Conservation (phyloP, 352 stramenopile genomes). For the Phytophthora lateralis region DNA sequence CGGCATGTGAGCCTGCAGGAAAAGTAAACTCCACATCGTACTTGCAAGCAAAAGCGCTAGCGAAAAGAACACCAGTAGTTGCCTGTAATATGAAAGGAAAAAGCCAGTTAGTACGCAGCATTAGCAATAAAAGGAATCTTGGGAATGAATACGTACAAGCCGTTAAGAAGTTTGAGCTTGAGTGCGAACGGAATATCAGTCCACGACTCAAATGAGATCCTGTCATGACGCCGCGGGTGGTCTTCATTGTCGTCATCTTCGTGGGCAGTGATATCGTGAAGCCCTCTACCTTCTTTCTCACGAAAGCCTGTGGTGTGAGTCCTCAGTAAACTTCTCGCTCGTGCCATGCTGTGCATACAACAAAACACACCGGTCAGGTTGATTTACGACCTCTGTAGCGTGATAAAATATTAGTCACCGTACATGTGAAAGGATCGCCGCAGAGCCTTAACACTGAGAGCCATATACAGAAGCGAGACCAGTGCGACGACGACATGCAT, state of each 20-base stretch:
- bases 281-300: background rate
- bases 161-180: slow-evolving; percentile 73
- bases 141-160: slow-evolving; percentile 48
- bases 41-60: slow-evolving; percentile 62
- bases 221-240: slow-evolving; percentile 4
- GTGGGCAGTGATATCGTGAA: slow-evolving; percentile 19
- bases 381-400: background rate
- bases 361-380: slow-evolving; percentile 11
- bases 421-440: slow-evolving; percentile 59
- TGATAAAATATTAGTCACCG: background rate
- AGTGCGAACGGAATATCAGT: slow-evolving; percentile 48
- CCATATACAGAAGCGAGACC: slow-evolving; percentile 63
- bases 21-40: slow-evolving; percentile 75
- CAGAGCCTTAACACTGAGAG: slow-evolving; percentile 63
- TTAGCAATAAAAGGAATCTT: background rate
- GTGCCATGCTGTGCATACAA: slow-evolving; percentile 21
- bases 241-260: slow-evolving; percentile 15
- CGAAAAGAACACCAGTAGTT: slow-evolving; percentile 60
- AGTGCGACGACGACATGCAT: slow-evolving; percentile 65
- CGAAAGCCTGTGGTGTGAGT: slow-evolving; percentile 1
- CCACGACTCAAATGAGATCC: slow-evolving; percentile 27
- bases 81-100: slow-evolving; percentile 31
- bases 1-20: slow-evolving; percentile 73
- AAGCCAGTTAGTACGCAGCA: slow-evolving; percentile 8
- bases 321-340: slow-evolving; percentile 19